Percentiles rank a stretch among this genome's conserved stretches.
phyloP scores from a whole-genome alignment of 169 alveolate genomes.

The Miamiensis avidus region DNA sequence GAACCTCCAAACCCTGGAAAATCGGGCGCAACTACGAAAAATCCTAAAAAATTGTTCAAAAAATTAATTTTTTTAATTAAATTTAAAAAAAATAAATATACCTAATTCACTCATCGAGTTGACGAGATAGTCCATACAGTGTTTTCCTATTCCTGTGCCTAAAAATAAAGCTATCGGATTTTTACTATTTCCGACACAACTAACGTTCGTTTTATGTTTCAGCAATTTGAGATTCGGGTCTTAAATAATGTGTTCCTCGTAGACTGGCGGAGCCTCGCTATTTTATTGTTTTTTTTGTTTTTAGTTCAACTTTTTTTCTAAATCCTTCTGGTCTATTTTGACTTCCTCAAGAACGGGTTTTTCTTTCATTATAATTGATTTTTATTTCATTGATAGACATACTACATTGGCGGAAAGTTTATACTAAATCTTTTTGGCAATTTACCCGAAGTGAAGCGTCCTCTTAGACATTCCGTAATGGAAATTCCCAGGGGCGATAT shows the following conservation, averaged over 20 bases:
- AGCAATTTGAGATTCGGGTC: not conserved
- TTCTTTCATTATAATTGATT: too few species aligned
- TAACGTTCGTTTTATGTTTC: not conserved
- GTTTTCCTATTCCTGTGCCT: not conserved
- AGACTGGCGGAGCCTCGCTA: not conserved
- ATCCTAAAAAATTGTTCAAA: not conserved
- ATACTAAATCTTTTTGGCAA: not conserved
- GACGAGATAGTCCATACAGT: not conserved
- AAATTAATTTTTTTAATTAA: too few species aligned
- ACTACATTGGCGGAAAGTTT: not conserved
- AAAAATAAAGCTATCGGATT: not conserved
- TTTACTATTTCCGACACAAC: not conserved
- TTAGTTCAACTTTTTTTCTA: not conserved
- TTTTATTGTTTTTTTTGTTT: not conserved
- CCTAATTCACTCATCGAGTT: too few species aligned
- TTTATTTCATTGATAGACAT: too few species aligned
- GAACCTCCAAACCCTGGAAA: conserved; percentile 5
- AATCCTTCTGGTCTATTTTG: not conserved
- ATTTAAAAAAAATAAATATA: too few species aligned
- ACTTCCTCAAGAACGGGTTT: not conserved
- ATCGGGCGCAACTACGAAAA: conserved; percentile 12
- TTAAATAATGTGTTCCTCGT: not conserved
- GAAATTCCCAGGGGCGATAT: conserved; percentile 84
- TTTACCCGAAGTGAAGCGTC: conserved; percentile 3
- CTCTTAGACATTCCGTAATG: conserved; percentile 14